These are phyloP conservation scores for Austroboletus sp. DNA, from an alignment of 1,284 basidiomycete species.

Conservation along the genomic window DNA sequence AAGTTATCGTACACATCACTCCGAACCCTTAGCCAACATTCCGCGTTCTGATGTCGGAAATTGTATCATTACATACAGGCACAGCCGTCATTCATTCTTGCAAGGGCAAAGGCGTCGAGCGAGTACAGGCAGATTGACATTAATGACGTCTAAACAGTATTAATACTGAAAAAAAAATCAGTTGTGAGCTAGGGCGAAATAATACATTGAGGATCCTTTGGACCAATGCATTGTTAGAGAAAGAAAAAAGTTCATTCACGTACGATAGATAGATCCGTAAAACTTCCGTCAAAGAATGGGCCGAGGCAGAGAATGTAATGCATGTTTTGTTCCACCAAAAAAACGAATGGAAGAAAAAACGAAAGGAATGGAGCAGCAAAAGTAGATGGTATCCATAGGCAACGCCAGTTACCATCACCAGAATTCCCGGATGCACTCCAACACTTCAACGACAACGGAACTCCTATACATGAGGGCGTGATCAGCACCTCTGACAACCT, in stretches of 20 bases:
- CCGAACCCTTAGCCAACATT: background rate
- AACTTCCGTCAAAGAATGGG: slow-evolving; percentile 2
- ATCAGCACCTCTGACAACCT: slow-evolving; percentile 80
- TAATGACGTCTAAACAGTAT: slow-evolving; percentile 33
- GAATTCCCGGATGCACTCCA: slow-evolving; percentile 61
- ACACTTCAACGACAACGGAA: slow-evolving; percentile 79
- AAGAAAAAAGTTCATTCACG: slow-evolving; percentile 24
- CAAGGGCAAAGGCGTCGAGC: background rate
- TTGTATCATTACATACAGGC: too few species aligned
- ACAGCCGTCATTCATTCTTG: background rate
- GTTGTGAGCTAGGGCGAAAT: slow-evolving; percentile 20
- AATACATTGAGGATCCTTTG: slow-evolving; percentile 32
- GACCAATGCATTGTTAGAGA: slow-evolving; percentile 12
- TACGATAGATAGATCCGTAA: slow-evolving; percentile 20
- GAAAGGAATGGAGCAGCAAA: slow-evolving; percentile 20
- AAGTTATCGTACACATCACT: too few species aligned
- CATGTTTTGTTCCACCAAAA: slow-evolving; percentile 14
- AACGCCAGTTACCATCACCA: slow-evolving; percentile 40
- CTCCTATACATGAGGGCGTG: slow-evolving; percentile 91
- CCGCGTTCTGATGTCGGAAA: background rate
- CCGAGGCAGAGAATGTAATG: slow-evolving; percentile 4
- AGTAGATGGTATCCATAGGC: slow-evolving; percentile 8
- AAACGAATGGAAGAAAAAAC: slow-evolving; percentile 9
- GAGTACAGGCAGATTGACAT: slow-evolving; percentile 26
- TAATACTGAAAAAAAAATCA: slow-evolving; percentile 25